Conservation (phyloP, 192 early-diverging fungal species). For the Dissophora globulifera region DNA sequence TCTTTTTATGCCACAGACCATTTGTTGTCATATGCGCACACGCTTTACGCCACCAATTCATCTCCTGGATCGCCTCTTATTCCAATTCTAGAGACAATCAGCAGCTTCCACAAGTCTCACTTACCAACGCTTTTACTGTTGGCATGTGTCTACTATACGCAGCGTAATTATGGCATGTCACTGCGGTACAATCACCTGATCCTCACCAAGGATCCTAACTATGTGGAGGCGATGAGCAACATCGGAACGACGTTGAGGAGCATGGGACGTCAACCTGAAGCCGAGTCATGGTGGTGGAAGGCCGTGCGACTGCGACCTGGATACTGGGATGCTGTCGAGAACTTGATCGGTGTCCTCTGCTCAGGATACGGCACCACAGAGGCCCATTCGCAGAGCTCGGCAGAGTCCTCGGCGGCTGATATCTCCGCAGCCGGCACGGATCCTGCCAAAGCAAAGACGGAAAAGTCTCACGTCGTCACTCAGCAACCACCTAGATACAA, state of each 20-base stretch:
- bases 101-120: slow-evolving; percentile 64
- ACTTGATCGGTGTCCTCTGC: slow-evolving; percentile 85
- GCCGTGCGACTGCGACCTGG: slow-evolving; percentile 86
- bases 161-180: slow-evolving; percentile 75
- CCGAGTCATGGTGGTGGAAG: slow-evolving; percentile 86
- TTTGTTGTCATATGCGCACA: slow-evolving; percentile 69
- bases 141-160: slow-evolving; percentile 89
- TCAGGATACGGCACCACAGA: slow-evolving; percentile 48
- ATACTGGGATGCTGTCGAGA: slow-evolving; percentile 94
- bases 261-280: slow-evolving; percentile 75
- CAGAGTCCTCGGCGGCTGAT: slow-evolving; percentile 8
- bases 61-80: slow-evolving; percentile 64
- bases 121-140: slow-evolving; percentile 87
- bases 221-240: slow-evolving; percentile 93
- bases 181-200: slow-evolving; percentile 86
- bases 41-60: slow-evolving; percentile 67
- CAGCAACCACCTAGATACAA: slow-evolving; percentile 67
- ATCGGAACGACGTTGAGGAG: slow-evolving; percentile 89
- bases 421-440: slow-evolving; percentile 15
- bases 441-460: slow-evolving; percentile 14
- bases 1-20: slow-evolving; percentile 55
- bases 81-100: slow-evolving; percentile 59
- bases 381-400: slow-evolving; percentile 6
- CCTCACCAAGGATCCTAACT: slow-evolving; percentile 81
- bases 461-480: slow-evolving; percentile 6